Base-by-base conservation (phyloP, 2,329 filamentous ascomycete species). In the Bertia moriformis region DNA sequence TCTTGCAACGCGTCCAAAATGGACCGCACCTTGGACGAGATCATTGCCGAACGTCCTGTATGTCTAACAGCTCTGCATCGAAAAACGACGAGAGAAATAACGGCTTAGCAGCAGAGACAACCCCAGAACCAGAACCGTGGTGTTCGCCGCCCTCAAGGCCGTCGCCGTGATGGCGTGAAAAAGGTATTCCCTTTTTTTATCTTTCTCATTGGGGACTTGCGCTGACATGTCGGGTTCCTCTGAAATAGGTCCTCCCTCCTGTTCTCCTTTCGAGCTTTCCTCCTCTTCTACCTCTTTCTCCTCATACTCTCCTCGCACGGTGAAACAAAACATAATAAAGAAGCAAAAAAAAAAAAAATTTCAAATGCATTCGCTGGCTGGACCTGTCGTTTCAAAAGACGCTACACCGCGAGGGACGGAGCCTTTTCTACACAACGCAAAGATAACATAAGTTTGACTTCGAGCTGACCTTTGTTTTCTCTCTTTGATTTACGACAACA, bases 161-260 rank as follows among this genome's bases (percentile, higher is more conserved):
- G 61, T 54, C 66, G 83, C 53, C 80, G 83, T 63, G 84, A 91
- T 63, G 84, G 84, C 62, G 73, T 89, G 58, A 88, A 80, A 87
- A 93, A 93, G 86, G 86, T 89, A 59, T 36, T 53, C 42, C 29
- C 38, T 37, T 40, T 32, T 40, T 14, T 17, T 15, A 15, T 17
- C 15, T 17, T 35, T 35, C 32, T 17, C 32, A 13, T 7, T 14
- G 10, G 32, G 7, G 7, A 10, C 10, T 7, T 35, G 32, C 15
- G 32, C 32, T 35, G 15, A 35, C 32, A 10, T 29, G 12, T 15
- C 17, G 10, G 10, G 7, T 35, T 35, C 17, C 32, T 7, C 12
- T 13, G 10, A 10, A 10, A 13, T 47, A 45, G 48, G 51, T 48
- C 56, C 46, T 54, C 44, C 42, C 47, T 47, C 46, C 48, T 48